Conservation (phyloP, 225 moss, liverwort and hornwort species). For the Bryoerythrophyllum caledonicum region DNA sequence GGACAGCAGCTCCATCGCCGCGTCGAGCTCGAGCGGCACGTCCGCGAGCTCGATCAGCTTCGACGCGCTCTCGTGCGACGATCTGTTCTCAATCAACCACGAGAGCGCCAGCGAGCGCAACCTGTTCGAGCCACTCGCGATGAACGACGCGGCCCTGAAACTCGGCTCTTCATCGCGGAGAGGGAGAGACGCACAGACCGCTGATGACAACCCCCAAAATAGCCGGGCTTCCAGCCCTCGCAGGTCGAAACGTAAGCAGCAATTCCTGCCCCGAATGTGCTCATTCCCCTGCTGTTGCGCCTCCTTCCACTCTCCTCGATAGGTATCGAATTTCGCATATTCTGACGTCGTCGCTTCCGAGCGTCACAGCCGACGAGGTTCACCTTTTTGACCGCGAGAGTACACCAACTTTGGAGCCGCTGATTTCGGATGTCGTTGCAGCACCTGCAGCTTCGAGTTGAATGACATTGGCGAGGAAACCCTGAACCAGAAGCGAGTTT, state of each 20-base stretch:
- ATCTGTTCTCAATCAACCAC: constrained; percentile 34
- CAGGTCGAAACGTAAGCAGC: constrained; percentile 13
- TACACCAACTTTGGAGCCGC: too few relatives aligned
- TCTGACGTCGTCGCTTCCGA: not conserved
- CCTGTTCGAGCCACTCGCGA: not conserved
- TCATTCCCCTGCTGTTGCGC: not conserved
- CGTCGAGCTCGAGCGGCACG: constrained; percentile 11
- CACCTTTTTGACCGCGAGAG: not conserved
- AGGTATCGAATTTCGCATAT: constrained; percentile 4
- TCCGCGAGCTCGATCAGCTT: constrained; percentile 25
- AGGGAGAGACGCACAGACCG: not conserved
- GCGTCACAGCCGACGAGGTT: not conserved
- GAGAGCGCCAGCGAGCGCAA: constrained; percentile 4
- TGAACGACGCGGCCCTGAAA: not conserved
- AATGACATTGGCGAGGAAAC: too few relatives aligned
- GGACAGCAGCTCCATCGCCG: constrained; percentile 8
- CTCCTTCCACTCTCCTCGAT: not conserved
- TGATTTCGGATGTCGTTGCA: not conserved
- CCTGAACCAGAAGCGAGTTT: not conserved
- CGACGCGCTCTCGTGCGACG: constrained; percentile 15
- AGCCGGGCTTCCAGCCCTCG: constrained; percentile 5
- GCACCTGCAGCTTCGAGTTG: too few relatives aligned
- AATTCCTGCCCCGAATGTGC: not conserved
- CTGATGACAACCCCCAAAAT: not conserved
- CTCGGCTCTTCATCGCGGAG: not conserved